Evolutionary conservation across 169 alveolate species (phyloP).

Genomic region (Cryptosporidium xiaoi): DNA sequence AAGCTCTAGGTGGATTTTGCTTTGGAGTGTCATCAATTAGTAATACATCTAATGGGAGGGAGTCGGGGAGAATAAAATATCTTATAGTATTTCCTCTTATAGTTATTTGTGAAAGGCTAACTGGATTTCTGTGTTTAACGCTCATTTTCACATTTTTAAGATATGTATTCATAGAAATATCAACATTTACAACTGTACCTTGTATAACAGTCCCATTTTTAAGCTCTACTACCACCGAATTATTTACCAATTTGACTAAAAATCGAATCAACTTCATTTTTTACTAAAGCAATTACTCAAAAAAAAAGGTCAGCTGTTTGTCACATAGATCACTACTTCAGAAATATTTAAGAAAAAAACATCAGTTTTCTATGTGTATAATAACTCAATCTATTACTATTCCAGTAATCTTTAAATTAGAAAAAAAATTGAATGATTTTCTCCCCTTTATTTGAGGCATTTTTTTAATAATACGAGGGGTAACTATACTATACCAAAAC

Average conservation of each 20-base stretch:
- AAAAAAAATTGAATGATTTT: too few relatives aligned
- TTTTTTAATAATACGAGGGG: too few relatives aligned
- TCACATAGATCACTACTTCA: too few relatives aligned
- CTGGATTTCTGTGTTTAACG: slow-evolving; percentile 92
- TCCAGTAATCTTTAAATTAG: too few relatives aligned
- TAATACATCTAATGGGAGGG: slow-evolving; percentile 93
- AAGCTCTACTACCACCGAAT: slow-evolving; percentile 96
- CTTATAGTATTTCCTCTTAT: slow-evolving; percentile 96
- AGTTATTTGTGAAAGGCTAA: slow-evolving; percentile 91
- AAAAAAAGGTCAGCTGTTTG: too few relatives aligned
- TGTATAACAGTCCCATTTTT: slow-evolving; percentile 97
- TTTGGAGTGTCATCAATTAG: slow-evolving; percentile 96
- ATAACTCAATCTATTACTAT: too few relatives aligned
- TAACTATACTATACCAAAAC: too few relatives aligned
- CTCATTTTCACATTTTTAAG: slow-evolving; percentile 96
- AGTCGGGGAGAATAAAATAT: slow-evolving; percentile 95
- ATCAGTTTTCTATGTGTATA: too few relatives aligned
- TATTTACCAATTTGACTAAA: slow-evolving; percentile 95
- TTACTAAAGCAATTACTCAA: neutral
- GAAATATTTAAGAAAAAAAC: too few relatives aligned
- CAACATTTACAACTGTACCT: slow-evolving; percentile 96
- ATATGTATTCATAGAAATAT: slow-evolving; percentile 98
- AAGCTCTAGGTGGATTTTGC: slow-evolving; percentile 85
- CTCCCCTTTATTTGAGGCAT: too few relatives aligned
- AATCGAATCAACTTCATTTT: slow-evolving; percentile 96